phyloP scores from a whole-genome alignment of 1,139 yeast species.

The Geotrichum candidum region DNA sequence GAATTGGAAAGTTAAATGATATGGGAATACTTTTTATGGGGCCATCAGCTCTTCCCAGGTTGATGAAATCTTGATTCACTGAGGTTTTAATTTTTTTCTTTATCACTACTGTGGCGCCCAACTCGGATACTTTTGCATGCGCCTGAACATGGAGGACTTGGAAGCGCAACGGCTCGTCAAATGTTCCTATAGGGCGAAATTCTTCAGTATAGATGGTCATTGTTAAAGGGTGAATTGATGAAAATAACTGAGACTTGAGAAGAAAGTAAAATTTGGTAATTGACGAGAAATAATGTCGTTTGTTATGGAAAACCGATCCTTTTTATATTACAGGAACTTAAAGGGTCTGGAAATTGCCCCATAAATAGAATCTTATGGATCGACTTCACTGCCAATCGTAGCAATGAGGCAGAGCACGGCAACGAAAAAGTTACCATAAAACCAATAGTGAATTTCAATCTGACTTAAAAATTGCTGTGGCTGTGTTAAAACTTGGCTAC shows the following conservation, averaged over 20 bases:
- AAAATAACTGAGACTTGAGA: background rate
- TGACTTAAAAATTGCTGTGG: too few species aligned
- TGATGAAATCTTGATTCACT: background rate
- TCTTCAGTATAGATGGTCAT: background rate
- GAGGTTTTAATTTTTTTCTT: background rate
- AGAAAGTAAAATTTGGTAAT: too few species aligned
- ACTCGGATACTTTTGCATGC: background rate
- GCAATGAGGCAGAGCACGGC: background rate
- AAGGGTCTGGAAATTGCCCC: background rate
- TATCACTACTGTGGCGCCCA: conserved; percentile 1
- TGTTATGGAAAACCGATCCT: background rate
- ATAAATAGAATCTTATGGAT: background rate
- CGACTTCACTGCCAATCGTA: background rate
- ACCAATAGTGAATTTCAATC: too few species aligned
- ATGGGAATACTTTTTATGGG: background rate
- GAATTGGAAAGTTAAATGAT: conserved; percentile 1
- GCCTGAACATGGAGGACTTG: background rate
- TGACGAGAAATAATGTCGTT: background rate
- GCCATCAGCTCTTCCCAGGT: background rate
- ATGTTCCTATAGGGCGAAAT: background rate
- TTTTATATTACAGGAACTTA: background rate
- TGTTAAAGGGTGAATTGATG: background rate
- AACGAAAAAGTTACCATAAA: background rate
- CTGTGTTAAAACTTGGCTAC: too few species aligned
- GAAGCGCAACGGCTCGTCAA: background rate